These are phyloP conservation scores for Boletales sp. DNA, from an alignment of 768 basidiomycete species.

Conservation along the genomic window DNA sequence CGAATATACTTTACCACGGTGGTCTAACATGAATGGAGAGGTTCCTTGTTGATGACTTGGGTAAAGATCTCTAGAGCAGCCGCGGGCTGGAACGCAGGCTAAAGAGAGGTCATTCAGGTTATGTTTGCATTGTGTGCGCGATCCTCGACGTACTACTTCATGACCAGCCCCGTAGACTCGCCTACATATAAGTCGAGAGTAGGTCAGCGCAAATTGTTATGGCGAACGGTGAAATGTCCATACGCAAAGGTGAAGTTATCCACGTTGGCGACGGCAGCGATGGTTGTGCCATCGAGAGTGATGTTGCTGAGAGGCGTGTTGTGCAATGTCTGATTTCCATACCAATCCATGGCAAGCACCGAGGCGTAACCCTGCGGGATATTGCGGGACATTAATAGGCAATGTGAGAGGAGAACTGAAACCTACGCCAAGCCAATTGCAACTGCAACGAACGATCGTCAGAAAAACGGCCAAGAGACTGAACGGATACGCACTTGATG, in stretches of 20 bases:
- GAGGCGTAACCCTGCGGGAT: slow-evolving; percentile 30
- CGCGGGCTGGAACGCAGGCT: slow-evolving; percentile 41
- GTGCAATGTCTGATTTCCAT: slow-evolving; percentile 38
- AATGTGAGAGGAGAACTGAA: neutral
- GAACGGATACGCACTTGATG: slow-evolving; percentile 17
- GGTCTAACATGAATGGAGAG: neutral
- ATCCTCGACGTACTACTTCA: slow-evolving; percentile 47
- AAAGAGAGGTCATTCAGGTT: neutral
- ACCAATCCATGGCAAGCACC: slow-evolving; percentile 46
- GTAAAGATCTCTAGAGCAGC: neutral
- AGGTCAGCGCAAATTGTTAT: neutral
- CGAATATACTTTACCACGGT: too few species aligned
- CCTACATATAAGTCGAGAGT: slow-evolving; percentile 25
- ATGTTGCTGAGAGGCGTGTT: slow-evolving; percentile 48
- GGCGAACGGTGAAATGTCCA: slow-evolving; percentile 22
- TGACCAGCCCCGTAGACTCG: slow-evolving; percentile 58
- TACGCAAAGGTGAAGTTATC: slow-evolving; percentile 68
- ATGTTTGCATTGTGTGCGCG: neutral
- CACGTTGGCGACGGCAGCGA: slow-evolving; percentile 61
- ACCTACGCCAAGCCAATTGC: slow-evolving; percentile 35
- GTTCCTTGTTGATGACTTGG: neutral
- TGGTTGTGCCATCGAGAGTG: slow-evolving; percentile 47
- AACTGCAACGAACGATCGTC: slow-evolving; percentile 7
- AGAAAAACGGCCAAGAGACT: neutral
- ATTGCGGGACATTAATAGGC: neutral